Evolutionary conservation across 805 yeast genomes (phyloP), one percentile per base, ranked within the genome.

Genomic region (Candida sithepensis): DNA sequence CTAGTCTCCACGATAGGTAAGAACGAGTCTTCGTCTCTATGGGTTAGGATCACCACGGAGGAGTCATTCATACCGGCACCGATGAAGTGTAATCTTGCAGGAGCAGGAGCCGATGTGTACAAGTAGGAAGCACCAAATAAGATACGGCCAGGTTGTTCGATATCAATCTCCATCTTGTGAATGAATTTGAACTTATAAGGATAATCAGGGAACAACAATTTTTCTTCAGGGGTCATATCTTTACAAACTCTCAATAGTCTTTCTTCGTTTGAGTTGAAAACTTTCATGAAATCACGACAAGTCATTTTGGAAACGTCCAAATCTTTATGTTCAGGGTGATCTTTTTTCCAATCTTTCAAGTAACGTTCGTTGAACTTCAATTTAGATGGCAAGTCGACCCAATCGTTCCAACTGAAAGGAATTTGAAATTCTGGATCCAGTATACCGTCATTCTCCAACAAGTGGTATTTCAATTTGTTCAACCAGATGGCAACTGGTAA

Each of bases 361-460:
- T 39, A 51, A 10, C 23, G 48, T 14, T 44, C 23, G 50, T 44
- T 43, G 1, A 56, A 46, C 5, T 21, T 37, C 18, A 62, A 45
- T 43, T 59, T 60, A 19, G 55, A 26, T 21, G 47, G 46, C 36
- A 63, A 47, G 46, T 63, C 64, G 16, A 59, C 51, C 66, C 68
- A 65, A 30, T 58, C 60, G 13, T 42, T 45, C 72, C 73, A 69
- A 39, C 59, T 48, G 46, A 69, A 69, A 1, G 70, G 69, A 3
- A 67, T 30, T 24, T 55, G 45, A 41, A 61, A 56, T 4, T 48
- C 33, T 3, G 65, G 55, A 41, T 59, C 60, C 10, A 61, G 39
- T 3, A 44, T 37, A 8, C 60, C 59, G 18, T 52, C 30, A 24
- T 57, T 47, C 21, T 50, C 47, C 10, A 43, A 22, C 14, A 63